phyloP scores from a whole-genome alignment of 75 land plant species.

The Cryptomeria japonica region DNA sequence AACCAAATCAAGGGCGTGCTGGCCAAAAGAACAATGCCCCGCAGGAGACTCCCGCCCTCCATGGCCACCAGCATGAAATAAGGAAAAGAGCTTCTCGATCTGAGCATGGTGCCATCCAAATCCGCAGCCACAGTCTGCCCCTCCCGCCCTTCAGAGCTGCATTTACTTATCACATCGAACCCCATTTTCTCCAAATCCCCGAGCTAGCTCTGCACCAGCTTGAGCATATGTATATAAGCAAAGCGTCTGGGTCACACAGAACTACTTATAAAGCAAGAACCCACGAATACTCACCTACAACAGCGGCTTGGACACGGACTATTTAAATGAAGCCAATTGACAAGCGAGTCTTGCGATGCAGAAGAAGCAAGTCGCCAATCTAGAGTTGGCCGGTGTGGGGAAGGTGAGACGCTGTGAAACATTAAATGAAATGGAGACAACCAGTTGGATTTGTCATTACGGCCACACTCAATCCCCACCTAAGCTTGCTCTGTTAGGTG shows the following conservation, averaged over 20 bases:
- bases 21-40: slow-evolving; percentile 60
- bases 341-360: not conserved
- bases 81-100: slow-evolving; percentile 76
- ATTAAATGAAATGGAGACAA: not conserved
- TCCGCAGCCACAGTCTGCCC: slow-evolving; percentile 76
- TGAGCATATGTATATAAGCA: not conserved
- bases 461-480: not conserved
- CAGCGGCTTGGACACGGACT: slow-evolving; percentile 1
- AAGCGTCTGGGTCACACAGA: not conserved
- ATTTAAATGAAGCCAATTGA: not conserved
- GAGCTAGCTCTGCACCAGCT: not conserved
- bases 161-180: slow-evolving; percentile 47
- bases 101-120: slow-evolving; percentile 82
- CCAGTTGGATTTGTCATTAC: not conserved
- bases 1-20: slow-evolving; percentile 59
- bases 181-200: not conserved
- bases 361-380: not conserved
- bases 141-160: slow-evolving; percentile 50
- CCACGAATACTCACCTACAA: not conserved
- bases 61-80: slow-evolving; percentile 90
- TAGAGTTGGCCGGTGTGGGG: not conserved
- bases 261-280: not conserved
- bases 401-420: not conserved
- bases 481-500: not conserved
- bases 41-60: slow-evolving; percentile 77